Conservation (phyloP, 805 yeast species). For the Wickerhamiella spandovensis region DNA sequence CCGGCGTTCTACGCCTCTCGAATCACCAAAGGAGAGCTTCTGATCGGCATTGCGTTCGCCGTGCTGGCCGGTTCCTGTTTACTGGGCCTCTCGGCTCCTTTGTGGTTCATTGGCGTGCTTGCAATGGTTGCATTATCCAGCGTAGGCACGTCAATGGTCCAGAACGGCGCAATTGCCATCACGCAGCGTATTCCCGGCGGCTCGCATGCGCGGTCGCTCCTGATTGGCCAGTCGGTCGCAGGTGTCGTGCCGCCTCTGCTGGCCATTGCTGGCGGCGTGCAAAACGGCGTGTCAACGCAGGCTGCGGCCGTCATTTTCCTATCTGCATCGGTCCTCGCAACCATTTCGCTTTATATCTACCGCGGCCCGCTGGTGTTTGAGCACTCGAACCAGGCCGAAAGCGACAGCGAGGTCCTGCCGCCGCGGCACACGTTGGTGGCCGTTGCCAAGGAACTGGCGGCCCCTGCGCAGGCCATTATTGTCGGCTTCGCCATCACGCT, state of each 20-base stretch:
- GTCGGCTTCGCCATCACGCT: constrained; percentile 61
- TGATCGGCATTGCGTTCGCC: constrained; percentile 46
- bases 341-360: constrained; percentile 6
- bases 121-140: constrained; percentile 55
- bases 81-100: constrained; percentile 8
- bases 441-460: constrained; percentile 28
- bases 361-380: constrained; percentile 4
- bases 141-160: constrained; percentile 68
- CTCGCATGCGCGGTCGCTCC: constrained; percentile 39
- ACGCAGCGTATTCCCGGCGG: constrained; percentile 39
- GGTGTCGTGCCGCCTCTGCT: constrained; percentile 83
- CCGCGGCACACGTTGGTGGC: neutral
- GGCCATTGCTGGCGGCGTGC: constrained; percentile 29
- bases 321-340: constrained; percentile 12
- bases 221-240: constrained; percentile 91
- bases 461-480: constrained; percentile 57
- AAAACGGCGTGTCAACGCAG: constrained; percentile 41
- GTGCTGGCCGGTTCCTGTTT: constrained; percentile 26
- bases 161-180: constrained; percentile 81
- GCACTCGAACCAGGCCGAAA: constrained; percentile 11
- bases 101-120: constrained; percentile 27
- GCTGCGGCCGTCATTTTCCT: constrained; percentile 32
- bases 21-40: constrained; percentile 43
- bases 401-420: neutral
- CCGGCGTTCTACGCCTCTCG: constrained; percentile 51